Evolutionary conservation across 2,329 filamentous ascomycete species (phyloP), one percentile per base, ranked within the genome.

Genomic region (Colletotrichum sp.): DNA sequence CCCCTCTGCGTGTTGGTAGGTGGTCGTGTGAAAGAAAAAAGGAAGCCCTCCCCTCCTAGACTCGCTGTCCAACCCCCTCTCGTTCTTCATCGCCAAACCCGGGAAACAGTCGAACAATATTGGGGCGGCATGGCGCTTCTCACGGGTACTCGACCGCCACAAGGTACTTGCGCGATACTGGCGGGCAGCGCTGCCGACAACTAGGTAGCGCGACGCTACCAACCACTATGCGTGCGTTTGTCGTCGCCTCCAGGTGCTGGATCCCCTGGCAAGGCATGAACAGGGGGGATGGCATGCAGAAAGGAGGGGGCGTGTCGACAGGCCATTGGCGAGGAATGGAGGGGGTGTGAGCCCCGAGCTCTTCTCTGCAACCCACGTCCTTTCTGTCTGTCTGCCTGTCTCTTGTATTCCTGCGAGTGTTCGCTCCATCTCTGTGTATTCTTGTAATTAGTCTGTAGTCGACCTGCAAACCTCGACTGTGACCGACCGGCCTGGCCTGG

Each of bases 111-210:
- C 70, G 69, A 76, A 72, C 77, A 78, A 79, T 77, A 79, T 78
- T 79, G 77, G 78, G 67, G 80, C 79, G 79, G 78, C 81, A 82
- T 80, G 80, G 81, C 81, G 81, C 80, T 80, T 81, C 76, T 62
- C 59, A 66, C 57, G 64, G 57, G 73, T 76, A 76, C 73, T 68
- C 39, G 73, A 59, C 73, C 57, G 69, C 73, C 69, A 55, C 21
- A n/a, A 59, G 63, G 32, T 72, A 76, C 69, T 76, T 72, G 69
- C 55, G 73, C 73, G 73, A 76, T 72, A 76, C 73, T 52, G 44
- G 44, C 44, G 44, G 44, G 44, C 44, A 52, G 44, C 57, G 63
- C 64, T 59, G 57, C 69, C 68, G 72, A 69, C 72, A 63, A 63
- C 36, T 63, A 75, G 10, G 44, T 52, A 52, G 44, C 44, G 44